A percentile compares a stretch with the other conserved stretches of the same genome.
Conservation (phyloP, 2,329 filamentous ascomycete genomes). For the Bisporella sp. region DNA sequence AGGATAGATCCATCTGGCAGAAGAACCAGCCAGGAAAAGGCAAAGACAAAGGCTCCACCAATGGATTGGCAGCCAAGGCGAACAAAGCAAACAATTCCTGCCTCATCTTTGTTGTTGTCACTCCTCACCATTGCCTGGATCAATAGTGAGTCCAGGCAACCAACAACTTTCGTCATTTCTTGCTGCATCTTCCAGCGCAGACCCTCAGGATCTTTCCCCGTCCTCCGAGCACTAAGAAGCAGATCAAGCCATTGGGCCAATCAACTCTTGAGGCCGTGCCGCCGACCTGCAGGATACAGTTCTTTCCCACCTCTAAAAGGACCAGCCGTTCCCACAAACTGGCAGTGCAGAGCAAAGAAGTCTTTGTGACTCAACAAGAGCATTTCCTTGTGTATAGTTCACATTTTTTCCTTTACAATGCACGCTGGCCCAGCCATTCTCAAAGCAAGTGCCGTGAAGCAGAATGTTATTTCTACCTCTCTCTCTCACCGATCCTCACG, state of each 20-base stretch:
- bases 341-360: slow-evolving; percentile 12
- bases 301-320: slow-evolving; percentile 7
- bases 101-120: neutral
- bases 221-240: neutral
- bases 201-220: neutral
- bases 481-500: slow-evolving; percentile 14
- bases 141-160: neutral
- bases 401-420: slow-evolving; percentile 6
- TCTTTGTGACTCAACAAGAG: slow-evolving; percentile 13
- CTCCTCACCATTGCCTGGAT: neutral
- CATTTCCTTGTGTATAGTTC: neutral
- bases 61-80: slow-evolving; percentile 10
- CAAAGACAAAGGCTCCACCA: too few relatives aligned
- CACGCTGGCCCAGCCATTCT: slow-evolving; percentile 15
- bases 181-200: neutral
- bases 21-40: too few relatives aligned
- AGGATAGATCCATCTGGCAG: too few relatives aligned
- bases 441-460: slow-evolving; percentile 7
- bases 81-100: slow-evolving; percentile 2
- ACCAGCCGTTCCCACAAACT: neutral
- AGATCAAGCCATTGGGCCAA: slow-evolving; percentile 1
- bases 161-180: neutral
- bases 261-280: slow-evolving; percentile 6
- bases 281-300: slow-evolving; percentile 5
- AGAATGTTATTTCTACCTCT: slow-evolving; percentile 12